These are phyloP conservation scores for Raddia guianensis DNA, from an alignment of 176 grass and related monocot genomes.

Conservation along the genomic window DNA sequence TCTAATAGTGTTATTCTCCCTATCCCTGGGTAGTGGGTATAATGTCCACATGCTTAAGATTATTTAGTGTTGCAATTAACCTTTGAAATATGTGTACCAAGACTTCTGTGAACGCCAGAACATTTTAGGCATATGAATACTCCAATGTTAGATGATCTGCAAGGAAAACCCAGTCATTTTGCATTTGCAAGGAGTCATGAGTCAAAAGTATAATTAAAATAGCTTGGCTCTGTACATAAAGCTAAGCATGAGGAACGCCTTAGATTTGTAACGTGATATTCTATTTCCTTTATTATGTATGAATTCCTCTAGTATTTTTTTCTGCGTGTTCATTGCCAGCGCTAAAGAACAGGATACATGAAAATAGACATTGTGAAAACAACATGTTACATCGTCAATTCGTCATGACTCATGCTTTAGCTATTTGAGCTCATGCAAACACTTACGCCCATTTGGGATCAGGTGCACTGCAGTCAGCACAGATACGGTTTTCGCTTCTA, in stretches of 20 bases:
- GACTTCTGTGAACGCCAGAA: constrained; percentile 73
- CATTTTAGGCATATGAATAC: constrained; percentile 87
- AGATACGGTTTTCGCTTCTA: constrained; percentile 72
- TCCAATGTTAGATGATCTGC: constrained; percentile 72
- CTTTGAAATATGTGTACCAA: constrained; percentile 81
- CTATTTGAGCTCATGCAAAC: too few species aligned
- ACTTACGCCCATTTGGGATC: constrained; percentile 97
- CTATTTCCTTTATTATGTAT: background rate
- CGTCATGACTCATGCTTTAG: background rate
- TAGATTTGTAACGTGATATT: background rate
- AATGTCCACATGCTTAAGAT: background rate
- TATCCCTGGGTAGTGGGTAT: too few species aligned
- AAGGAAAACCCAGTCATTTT: background rate
- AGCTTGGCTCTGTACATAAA: background rate
- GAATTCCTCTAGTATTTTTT: background rate
- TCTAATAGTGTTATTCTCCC: too few species aligned
- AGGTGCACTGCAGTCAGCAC: constrained; percentile 68
- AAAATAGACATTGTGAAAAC: background rate
- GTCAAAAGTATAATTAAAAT: background rate
- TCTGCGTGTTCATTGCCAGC: too few species aligned
- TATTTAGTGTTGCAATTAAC: constrained; percentile 40
- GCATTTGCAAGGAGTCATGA: background rate
- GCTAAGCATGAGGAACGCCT: too few species aligned
- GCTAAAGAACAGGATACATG: background rate
- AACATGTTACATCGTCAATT: background rate